Conservation (phyloP, 164 flowering plant genomes). For the Chimonanthus salicifolius region DNA sequence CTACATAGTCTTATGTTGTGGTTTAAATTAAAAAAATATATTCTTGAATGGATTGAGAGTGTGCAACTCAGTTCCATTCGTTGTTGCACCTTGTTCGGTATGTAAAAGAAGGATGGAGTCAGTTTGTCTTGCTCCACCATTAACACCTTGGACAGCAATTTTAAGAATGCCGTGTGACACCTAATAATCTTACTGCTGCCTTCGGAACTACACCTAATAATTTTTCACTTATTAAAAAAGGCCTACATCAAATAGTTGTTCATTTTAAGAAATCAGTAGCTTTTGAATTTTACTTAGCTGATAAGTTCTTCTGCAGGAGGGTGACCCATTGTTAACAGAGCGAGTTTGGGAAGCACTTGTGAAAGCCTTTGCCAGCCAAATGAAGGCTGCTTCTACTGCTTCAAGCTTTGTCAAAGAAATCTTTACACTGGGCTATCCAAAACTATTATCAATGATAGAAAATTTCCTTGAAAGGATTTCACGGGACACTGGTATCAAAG, state of each 20-base stretch:
- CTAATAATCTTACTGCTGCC: too few species aligned
- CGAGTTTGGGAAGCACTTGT: conserved; percentile 95
- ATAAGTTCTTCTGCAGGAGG: conserved; percentile 48
- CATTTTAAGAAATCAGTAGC: background rate
- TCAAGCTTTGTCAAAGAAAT: conserved; percentile 97
- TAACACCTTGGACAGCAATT: background rate
- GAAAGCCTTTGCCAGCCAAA: conserved; percentile 81
- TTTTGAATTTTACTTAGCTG: background rate
- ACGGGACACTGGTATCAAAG: conserved; percentile 89
- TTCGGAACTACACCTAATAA: too few species aligned
- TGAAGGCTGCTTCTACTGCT: conserved; percentile 84
- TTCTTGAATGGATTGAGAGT: background rate
- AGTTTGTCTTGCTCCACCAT: background rate
- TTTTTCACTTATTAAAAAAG: too few species aligned
- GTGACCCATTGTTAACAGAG: conserved; percentile 79
- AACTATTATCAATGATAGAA: conserved; percentile 69
- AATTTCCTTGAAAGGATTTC: conserved; percentile 89
- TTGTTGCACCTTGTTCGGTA: background rate
- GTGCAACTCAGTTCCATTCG: background rate
- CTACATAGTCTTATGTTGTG: background rate
- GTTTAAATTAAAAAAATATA: background rate
- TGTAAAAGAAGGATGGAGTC: background rate
- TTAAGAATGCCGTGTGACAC: too few species aligned
- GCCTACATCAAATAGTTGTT: background rate
- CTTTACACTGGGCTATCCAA: conserved; percentile 84